Conservation (phyloP, 2,329 filamentous ascomycete species). For the Ascochyta clinopodiicola region DNA sequence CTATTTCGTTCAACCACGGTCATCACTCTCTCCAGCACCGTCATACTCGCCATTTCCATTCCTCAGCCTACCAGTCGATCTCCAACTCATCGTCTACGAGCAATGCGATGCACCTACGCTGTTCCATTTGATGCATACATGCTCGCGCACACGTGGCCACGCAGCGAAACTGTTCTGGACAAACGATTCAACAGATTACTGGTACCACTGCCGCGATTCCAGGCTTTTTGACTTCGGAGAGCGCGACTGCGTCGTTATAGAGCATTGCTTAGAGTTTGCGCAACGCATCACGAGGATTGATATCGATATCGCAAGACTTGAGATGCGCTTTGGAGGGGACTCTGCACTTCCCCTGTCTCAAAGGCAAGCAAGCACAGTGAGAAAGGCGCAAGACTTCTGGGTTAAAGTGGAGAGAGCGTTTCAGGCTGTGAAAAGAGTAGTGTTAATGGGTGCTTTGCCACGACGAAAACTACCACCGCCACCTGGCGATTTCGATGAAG, state of each 20-base stretch:
- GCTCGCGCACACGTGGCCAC: conserved; percentile 2
- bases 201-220: background rate
- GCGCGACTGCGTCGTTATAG: background rate
- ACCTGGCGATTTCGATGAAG: background rate
- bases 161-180: conserved; percentile 14
- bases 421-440: background rate
- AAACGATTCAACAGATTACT: background rate
- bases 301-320: background rate
- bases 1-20: conserved; percentile 1
- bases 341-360: too few relatives aligned
- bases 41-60: conserved; percentile 17
- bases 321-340: background rate
- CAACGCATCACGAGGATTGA: background rate
- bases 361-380: background rate
- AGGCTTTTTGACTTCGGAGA: background rate
- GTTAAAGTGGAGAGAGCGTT: background rate
- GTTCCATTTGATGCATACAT: conserved; percentile 11
- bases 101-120: conserved; percentile 16
- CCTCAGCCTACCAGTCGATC: conserved; percentile 30
- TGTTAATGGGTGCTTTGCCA: background rate
- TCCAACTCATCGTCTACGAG: conserved; percentile 32
- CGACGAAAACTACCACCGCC: too few relatives aligned
- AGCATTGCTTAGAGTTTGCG: background rate
- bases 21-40: background rate
- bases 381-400: conserved; percentile 1